Evolutionary conservation across 2,329 filamentous ascomycete species (phyloP).

Genomic region (Fusarium denticulatum): DNA sequence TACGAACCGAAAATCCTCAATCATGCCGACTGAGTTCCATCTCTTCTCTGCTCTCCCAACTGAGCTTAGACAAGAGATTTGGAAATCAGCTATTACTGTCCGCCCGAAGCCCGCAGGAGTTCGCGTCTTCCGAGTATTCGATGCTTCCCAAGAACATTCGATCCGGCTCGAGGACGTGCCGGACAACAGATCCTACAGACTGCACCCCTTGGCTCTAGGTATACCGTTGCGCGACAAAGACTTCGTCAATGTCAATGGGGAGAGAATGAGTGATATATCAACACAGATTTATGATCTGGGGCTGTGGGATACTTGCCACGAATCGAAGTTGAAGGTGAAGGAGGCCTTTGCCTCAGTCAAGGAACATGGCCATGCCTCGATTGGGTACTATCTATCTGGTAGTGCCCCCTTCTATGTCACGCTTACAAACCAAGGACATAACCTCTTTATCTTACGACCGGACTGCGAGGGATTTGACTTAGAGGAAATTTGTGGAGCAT

Average conservation of each 20-base stretch:
- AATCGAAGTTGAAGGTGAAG: background rate
- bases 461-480: background rate
- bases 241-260: background rate
- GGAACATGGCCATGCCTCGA: fast-evolving
- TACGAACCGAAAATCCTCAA: background rate
- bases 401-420: background rate
- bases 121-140: background rate
- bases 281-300: fast-evolving
- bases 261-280: background rate
- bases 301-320: background rate
- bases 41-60: background rate
- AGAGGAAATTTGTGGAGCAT: too few species aligned
- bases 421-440: fast-evolving
- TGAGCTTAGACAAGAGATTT: background rate
- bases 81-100: background rate
- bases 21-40: background rate
- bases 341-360: fast-evolving
- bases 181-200: too few species aligned
- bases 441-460: background rate
- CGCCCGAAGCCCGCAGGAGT: fast-evolving
- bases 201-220: background rate
- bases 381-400: background rate
- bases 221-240: background rate
- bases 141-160: background rate
- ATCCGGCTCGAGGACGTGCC: background rate